Conservation (phyloP, 169 alveolate genomes). For the Eimeria tenella region DNA sequence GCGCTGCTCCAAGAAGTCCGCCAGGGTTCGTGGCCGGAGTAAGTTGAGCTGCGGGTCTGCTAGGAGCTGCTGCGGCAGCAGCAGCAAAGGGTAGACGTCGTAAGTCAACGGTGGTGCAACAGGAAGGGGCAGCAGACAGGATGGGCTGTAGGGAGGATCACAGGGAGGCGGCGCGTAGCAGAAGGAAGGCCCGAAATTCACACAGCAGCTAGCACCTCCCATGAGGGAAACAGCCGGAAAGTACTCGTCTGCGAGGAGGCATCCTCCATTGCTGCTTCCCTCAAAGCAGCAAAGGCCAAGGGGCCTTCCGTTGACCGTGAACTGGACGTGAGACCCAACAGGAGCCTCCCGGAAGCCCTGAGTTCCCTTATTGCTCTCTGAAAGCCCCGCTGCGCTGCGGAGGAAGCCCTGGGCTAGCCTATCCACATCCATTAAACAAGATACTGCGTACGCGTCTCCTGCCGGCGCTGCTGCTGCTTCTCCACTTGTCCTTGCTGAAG, state of each 20-base stretch:
- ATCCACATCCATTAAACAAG: conserved; percentile 52
- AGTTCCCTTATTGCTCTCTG: not conserved
- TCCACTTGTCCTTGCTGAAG: not conserved
- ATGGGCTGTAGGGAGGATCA: conserved; percentile 47
- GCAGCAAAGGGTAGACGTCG: conserved; percentile 55
- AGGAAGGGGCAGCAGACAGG: conserved; percentile 80
- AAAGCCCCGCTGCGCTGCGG: conserved; percentile 57
- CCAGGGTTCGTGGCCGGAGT: conserved; percentile 66
- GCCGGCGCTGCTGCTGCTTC: conserved; percentile 32
- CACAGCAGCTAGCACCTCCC: conserved; percentile 66
- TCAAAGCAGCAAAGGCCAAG: not conserved
- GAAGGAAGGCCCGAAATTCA: conserved; percentile 76
- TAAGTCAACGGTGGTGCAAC: conserved; percentile 73
- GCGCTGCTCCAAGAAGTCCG: conserved; percentile 62
- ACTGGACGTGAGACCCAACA: conserved; percentile 66
- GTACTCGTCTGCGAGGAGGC: conserved; percentile 62
- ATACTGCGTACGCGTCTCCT: conserved; percentile 40
- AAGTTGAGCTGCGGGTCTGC: conserved; percentile 35
- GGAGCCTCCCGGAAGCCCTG: not conserved
- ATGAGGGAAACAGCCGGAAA: conserved; percentile 72
- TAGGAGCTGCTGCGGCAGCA: conserved; percentile 39
- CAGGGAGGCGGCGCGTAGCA: conserved; percentile 53
- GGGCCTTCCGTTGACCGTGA: conserved; percentile 57
- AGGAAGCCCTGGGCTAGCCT: conserved; percentile 74
- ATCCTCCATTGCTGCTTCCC: not conserved